phyloP scores from a whole-genome alignment of 176 grass and related monocot species.

The Cymbopogon citratus region DNA sequence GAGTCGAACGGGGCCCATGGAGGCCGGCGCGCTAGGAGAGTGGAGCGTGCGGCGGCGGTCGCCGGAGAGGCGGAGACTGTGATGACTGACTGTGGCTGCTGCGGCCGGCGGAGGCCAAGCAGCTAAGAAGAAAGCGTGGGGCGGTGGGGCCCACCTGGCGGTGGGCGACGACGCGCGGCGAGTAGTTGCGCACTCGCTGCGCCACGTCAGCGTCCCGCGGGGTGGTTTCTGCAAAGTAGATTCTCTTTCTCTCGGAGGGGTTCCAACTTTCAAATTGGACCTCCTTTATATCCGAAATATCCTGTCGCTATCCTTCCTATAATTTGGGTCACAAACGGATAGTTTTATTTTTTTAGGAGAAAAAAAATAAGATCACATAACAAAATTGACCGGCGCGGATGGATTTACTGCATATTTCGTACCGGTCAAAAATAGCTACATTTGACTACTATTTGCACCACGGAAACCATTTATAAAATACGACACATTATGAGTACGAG shows the following conservation, averaged over 20 bases:
- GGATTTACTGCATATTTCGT: background rate
- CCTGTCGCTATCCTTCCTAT: background rate
- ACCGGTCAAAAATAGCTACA: background rate
- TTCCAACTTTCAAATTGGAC: background rate
- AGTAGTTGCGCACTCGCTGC: background rate
- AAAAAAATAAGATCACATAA: background rate
- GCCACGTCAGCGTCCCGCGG: constrained; percentile 19
- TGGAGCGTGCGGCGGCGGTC: background rate
- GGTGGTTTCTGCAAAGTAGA: background rate
- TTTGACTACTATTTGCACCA: background rate
- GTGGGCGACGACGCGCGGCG: background rate
- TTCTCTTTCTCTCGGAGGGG: no score
- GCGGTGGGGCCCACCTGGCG: background rate
- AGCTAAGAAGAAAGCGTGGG: background rate
- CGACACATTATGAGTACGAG: no score
- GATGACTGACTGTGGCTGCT: background rate
- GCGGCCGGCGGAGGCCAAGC: background rate
- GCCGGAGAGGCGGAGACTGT: background rate
- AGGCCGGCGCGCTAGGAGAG: background rate
- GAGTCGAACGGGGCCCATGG: constrained; percentile 24
- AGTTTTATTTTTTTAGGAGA: no score
- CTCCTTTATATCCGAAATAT: background rate
- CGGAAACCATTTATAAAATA: background rate
- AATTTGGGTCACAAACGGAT: background rate
- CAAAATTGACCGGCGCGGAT: background rate